Base-by-base conservation (phyloP, 192 early-diverging fungal genomes). In the Coemansia erecta region DNA sequence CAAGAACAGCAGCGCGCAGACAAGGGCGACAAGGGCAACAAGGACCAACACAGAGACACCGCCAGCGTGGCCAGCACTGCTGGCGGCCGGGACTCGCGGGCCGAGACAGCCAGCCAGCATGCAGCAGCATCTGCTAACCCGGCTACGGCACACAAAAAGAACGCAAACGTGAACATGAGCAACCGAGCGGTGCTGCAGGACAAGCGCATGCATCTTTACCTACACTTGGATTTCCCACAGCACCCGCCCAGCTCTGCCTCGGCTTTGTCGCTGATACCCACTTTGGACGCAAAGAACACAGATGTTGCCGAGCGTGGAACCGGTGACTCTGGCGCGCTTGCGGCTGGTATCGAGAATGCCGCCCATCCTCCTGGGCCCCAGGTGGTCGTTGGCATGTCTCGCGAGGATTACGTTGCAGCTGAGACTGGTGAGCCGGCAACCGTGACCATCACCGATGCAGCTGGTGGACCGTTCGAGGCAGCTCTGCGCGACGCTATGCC, bases 1-100 rank as follows among this genome's bases (percentile, higher is more conserved):
- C 93, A 96, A 68, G 91, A 97, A 62, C 70, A 83, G 39, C 89
- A 94, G 72, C 81, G 88, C 31, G 86, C 85, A n/a, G n/a, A n/a
- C n/a, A n/a, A n/a, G n/a, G n/a, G n/a, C n/a, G 92, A 85, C 53
- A 97, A 80, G 56, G 82, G 65, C 81, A 62, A 33, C 72, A 78
- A 26, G 60, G 66, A 24, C 43, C 41, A 46, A 41, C 42, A 44
- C 13, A 44, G 43, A 37, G 56, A 57, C 19, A n/a, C 42, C 14
- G 23, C 53, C 11, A 40, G 53, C 31, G 39, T 40, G 18, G 35
- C 53, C 18, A 40, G 53, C 53, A 40, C 23, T 18, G 37, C 28
- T 18, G 41, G 44, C 41, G 19, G 23, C 15, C 46, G 61, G 39
- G 45, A 61, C 26, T 47, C 52, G 58, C 64, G 49, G n/a, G 11